Base-by-base conservation (phyloP, 1,284 basidiomycete species). In the Puccinia triticina region DNA sequence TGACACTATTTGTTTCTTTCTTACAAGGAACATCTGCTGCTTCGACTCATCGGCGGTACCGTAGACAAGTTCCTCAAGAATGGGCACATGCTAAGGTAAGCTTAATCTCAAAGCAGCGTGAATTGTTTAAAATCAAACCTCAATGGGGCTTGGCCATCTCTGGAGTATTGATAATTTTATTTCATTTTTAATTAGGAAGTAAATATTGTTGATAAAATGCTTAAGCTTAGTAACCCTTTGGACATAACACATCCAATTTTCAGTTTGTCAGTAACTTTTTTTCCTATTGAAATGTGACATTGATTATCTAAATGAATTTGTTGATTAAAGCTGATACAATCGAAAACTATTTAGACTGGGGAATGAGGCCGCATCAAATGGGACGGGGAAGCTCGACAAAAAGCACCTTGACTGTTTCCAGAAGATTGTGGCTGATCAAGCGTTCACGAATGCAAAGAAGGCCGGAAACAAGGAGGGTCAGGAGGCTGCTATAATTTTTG, bases 401-500 rank as follows among this genome's bases (percentile, higher is more conserved):
- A 43, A 29, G 12, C 57, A 72, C 11, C 16, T 59, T 16, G 61
- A 79, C 50, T 81, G 78, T 59, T 43, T 81, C 48, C 67, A 81
- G 57, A 72, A 73, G 40, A 29, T 46, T 4, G 48, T 81, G 16
- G 78, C 78, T 5, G 69, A 81, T 64, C 55, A 59, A 73, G 78
- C 78, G 0, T 81, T 81, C 32, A 46, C 48, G 12, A 77, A 71
- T 66, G 73, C 91, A 57, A 92, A 92, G 87, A 90, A 90, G 4
- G 89, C 88, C 2, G 88, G 89, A 18, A 90, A 92, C 84, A 87
- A 91, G 55, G 87, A 89, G 50, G 91, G 90, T 40, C 89, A 89
- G 88, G 89, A 90, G 48, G 89, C 88, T 81, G 91, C 91, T 2
- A 87, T 93, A 82, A 90, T 91, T 83, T 92, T 89, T 88, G 89